Conservation (phyloP, 1,284 basidiomycete genomes). For the Boletus hoseneyae region DNA sequence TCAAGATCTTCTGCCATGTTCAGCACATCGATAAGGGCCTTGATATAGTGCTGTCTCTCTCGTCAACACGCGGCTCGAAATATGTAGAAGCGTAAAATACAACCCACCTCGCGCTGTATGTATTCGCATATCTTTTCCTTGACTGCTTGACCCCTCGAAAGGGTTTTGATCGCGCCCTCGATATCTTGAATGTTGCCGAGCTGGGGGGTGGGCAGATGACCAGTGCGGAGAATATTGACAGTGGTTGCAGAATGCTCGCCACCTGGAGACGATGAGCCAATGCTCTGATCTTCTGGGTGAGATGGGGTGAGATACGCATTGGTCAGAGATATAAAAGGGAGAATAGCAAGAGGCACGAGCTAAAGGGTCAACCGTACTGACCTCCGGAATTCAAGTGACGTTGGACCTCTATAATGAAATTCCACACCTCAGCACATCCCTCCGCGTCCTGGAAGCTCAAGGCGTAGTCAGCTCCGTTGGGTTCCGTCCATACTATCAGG, state of each 20-base stretch:
- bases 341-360: constrained; percentile 8
- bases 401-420: constrained; percentile 95
- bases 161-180: constrained; percentile 68
- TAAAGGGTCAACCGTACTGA: constrained; percentile 33
- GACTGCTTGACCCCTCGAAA: constrained; percentile 60
- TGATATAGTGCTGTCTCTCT: constrained; percentile 75
- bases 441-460: constrained; percentile 96
- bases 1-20: constrained; percentile 91
- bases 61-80: constrained; percentile 11
- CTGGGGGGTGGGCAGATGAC: constrained; percentile 67
- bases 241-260: constrained; percentile 59
- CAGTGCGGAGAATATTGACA: constrained; percentile 61
- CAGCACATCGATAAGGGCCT: constrained; percentile 81
- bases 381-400: constrained; percentile 69
- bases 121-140: constrained; percentile 83
- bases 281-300: constrained; percentile 43
- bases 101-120: constrained; percentile 69
- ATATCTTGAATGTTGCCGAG: constrained; percentile 74
- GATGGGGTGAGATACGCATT: constrained; percentile 16
- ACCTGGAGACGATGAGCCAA: constrained; percentile 55
- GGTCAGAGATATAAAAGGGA: constrained; percentile 10
- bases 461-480: constrained; percentile 91
- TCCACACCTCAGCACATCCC: constrained; percentile 97
- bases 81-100: not conserved
- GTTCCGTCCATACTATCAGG: constrained; percentile 98